Conservation (phyloP, 1,284 basidiomycete genomes). For the Apiotrichum laibachii region DNA sequence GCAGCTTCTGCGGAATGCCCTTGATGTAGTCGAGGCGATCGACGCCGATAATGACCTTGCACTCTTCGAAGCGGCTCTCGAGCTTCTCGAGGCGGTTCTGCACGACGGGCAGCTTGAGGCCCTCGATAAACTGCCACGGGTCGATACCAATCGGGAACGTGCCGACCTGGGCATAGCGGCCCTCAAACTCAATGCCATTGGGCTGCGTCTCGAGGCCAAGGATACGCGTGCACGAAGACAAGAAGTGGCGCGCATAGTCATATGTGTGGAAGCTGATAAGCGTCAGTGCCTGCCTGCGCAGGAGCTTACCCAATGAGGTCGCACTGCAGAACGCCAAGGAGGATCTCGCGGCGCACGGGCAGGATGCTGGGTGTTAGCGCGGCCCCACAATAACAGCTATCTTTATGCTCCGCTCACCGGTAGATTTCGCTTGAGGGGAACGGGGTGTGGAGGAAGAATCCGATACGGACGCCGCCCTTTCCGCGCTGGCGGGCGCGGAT, state of each 20-base stretch:
- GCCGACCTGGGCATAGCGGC: slow-evolving; percentile 91
- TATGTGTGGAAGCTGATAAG: slow-evolving; percentile 83
- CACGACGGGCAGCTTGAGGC: slow-evolving; percentile 73
- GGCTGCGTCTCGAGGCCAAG: slow-evolving; percentile 95
- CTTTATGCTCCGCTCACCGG: slow-evolving; percentile 58
- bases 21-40: slow-evolving; percentile 99
- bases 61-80: slow-evolving; percentile 84
- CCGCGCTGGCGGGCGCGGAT: slow-evolving; percentile 45
- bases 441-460: slow-evolving; percentile 97
- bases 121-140: slow-evolving; percentile 85
- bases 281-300: neutral
- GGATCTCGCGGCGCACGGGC: slow-evolving; percentile 92
- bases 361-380: slow-evolving; percentile 65
- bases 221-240: slow-evolving; percentile 96
- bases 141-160: slow-evolving; percentile 99
- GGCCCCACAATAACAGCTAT: neutral
- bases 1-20: slow-evolving; percentile 96
- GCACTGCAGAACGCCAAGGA: slow-evolving; percentile 91
- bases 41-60: slow-evolving; percentile 97
- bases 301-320: slow-evolving; percentile 74
- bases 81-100: slow-evolving; percentile 74
- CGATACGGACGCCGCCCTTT: slow-evolving; percentile 71
- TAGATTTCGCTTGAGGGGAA: slow-evolving; percentile 99
- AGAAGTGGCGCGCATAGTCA: slow-evolving; percentile 98
- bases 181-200: slow-evolving; percentile 94